Percentiles rank a stretch among this genome's conserved stretches.
Evolutionary conservation across 2,329 filamentous ascomycete species (phyloP).

Genomic region (Acrocalymma vagum): DNA sequence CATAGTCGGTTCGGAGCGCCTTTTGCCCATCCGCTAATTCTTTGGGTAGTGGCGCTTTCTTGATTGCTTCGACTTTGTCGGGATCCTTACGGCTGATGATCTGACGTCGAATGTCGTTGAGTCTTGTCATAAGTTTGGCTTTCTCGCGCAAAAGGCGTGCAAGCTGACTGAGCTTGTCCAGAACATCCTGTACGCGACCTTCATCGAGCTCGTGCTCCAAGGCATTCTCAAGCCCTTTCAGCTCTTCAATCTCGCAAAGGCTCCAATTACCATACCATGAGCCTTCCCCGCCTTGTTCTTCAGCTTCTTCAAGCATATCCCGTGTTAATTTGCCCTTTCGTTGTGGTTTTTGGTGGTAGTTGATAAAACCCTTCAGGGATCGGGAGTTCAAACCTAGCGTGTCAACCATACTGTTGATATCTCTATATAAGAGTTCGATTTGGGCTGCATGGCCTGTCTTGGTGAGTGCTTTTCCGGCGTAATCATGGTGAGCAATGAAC

Average conservation of each 20-base stretch:
- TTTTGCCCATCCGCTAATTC: conserved; percentile 86
- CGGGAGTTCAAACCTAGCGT: conserved; percentile 88
- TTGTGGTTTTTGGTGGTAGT: conserved; percentile 64
- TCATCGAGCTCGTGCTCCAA: conserved; percentile 72
- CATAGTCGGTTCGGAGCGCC: conserved; percentile 80
- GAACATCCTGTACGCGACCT: conserved; percentile 73
- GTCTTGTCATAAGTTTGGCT: conserved; percentile 72
- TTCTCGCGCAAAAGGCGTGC: conserved; percentile 75
- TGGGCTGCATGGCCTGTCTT: conserved; percentile 55
- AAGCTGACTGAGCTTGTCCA: conserved; percentile 73
- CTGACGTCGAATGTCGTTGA: conserved; percentile 80
- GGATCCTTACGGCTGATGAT: conserved; percentile 75
- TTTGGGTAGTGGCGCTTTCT: conserved; percentile 78
- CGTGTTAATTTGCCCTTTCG: conserved; percentile 64
- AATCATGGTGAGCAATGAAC: conserved; percentile 68
- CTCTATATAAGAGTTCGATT: conserved; percentile 69
- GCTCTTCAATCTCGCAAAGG: conserved; percentile 76
- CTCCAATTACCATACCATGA: conserved; percentile 72
- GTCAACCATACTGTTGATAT: conserved; percentile 94
- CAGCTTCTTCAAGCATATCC: conserved; percentile 67
- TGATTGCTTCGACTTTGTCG: conserved; percentile 69
- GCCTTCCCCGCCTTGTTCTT: conserved; percentile 44
- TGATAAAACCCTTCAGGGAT: conserved; percentile 66
- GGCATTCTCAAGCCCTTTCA: conserved; percentile 69
- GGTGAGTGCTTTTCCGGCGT: conserved; percentile 43